Base-by-base conservation (phyloP, 257 asterid species). In the Gentiana dahurica region DNA sequence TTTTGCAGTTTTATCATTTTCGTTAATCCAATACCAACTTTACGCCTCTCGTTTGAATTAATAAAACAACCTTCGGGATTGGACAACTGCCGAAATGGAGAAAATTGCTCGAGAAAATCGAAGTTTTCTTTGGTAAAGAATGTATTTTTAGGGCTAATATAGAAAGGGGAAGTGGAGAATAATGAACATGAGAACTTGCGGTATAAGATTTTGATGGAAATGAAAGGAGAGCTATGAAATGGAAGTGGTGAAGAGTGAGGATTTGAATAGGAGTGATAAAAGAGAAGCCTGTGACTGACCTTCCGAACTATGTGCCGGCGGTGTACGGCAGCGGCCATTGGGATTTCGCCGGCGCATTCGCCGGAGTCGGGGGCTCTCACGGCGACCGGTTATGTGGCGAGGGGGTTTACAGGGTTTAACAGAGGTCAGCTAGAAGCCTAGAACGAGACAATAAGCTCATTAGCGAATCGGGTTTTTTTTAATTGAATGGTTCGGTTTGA, bases 1-100 rank as follows among this genome's bases (percentile, higher is more conserved):
- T 77, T 61, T 35, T 72, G 74, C 55, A 12, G 71, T 67, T 83
- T 87, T 54, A 91, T 64, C 63, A 81, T 76, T 72, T 61, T 79
- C 1, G 95, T 71, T 55, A 87, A 68, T 24, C 88, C 94, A 37
- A 79, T 63, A 7, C 73, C 66, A 41, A 91, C 67, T 68, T 59
- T 74, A 44, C 92, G 95, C 78, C 86, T 82, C 79, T 85, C 96
- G 51, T 85, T 74, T 9, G 94, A 75, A 71, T 73, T 83, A 55
- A 85, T 71, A 50, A 69, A 74, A 55, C 56, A 12, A 58, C 61
- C 53, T 36, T 59, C 10, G 5, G 82, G 36, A 61, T 36, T 63
- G 8, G 67, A n/a, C 35, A 62, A 47, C 53, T 56, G 59, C 49
- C 58, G 55, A 34, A 70, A 61, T 34, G 96, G 94, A 9, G 80